phyloP scores from a whole-genome alignment of 345 rosid genomes.

The Salix viminalis region DNA sequence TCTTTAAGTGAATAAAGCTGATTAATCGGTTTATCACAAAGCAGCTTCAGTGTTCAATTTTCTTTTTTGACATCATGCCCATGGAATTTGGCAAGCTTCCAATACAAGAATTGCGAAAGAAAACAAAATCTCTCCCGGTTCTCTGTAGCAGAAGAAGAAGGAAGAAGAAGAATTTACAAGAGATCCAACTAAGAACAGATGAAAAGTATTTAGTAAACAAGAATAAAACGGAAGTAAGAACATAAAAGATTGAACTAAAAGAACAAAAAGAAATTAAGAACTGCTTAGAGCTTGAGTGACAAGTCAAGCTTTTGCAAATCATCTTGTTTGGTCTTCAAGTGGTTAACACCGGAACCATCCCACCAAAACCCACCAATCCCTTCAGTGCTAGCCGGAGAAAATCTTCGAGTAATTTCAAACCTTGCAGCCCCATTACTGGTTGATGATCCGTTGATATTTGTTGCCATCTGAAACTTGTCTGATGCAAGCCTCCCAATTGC shows the following conservation, averaged over 20 bases:
- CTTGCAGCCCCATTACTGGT: slow-evolving; percentile 27
- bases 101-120: slow-evolving; percentile 5
- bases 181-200: slow-evolving; percentile 5
- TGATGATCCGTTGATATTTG: slow-evolving; percentile 19
- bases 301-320: slow-evolving; percentile 74
- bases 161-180: slow-evolving; percentile 28
- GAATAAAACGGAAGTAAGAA: background rate
- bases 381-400: slow-evolving; percentile 26
- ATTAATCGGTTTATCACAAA: background rate
- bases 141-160: slow-evolving; percentile 12
- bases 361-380: slow-evolving; percentile 38
- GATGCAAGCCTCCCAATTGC: slow-evolving; percentile 36
- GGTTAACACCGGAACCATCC: slow-evolving; percentile 27
- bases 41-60: background rate
- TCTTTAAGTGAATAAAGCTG: background rate
- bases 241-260: background rate
- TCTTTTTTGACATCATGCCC: slow-evolving; percentile 1
- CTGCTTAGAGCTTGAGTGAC: slow-evolving; percentile 76
- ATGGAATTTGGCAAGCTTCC: slow-evolving; percentile 14
- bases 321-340: slow-evolving; percentile 51
- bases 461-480: slow-evolving; percentile 20
- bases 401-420: slow-evolving; percentile 33
- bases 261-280: background rate
- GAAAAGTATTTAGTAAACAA: background rate
- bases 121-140: slow-evolving; percentile 7